Base-by-base conservation (phyloP, 257 asterid genomes). In the Rauvolfia tetraphylla region DNA sequence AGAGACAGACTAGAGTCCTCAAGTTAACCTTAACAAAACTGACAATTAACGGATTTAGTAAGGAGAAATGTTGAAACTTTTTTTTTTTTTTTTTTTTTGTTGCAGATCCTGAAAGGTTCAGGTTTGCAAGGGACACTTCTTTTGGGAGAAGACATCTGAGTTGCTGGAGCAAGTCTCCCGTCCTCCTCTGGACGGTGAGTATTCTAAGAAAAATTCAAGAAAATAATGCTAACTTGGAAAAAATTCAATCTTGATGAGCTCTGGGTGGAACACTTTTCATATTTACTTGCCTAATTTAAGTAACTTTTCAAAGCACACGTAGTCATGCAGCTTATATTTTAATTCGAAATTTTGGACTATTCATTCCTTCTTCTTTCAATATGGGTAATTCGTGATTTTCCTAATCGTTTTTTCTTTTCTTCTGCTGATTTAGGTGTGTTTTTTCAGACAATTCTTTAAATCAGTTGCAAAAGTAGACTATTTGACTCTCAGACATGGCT, bases 381-480 rank as follows among this genome's bases (percentile, higher is more conserved):
- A 38, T 61, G 72, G 38, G 20, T 65, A 62, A 66, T 36, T 1
- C 18, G 23, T 20, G 7, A 36, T 36, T 36, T 5, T 33, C 71
- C 48, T 67, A 33, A 67, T 59, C 27, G 31, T 7, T 18, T 67
- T 15, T 8, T 17, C 66, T 25, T 1, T 7, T 7, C 31, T 20
- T 46, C 48, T 57, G 65, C 7, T 33, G 27, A 17, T 63, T 22
- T 87, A 94, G 98, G 95, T 89, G 62, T 91, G 96, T 73, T 95
- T 95, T 85, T 85, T 95, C 71, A 86, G 98, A 42, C 99, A 95
- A 82, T 92, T 95, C 71, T 82, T 92, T 6, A 83, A 89, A 69
- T 95, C 99, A 10, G 98, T 95, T 23, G 92, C 99, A 0, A 91
- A 88, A 81, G 94, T 95, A 67, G 98, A 95, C 85, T 95, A 91